These are phyloP conservation scores for Calonectria fujianensis DNA, from an alignment of 2,329 filamentous ascomycete genomes.

Conservation along the genomic window DNA sequence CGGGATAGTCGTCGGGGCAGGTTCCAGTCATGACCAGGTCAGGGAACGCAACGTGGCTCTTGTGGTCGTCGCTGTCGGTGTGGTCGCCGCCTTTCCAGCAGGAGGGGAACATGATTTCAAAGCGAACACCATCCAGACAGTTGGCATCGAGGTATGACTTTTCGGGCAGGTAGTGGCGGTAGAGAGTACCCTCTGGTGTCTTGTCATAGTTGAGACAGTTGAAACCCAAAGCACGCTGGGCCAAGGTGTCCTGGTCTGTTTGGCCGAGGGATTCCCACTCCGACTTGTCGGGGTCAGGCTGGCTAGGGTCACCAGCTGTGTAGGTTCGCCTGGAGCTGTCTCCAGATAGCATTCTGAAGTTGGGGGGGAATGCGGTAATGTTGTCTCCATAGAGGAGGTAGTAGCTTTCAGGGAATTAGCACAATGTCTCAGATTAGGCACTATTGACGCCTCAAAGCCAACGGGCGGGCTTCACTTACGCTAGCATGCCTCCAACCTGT, in stretches of 20 bases:
- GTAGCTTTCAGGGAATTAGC: slow-evolving; percentile 74
- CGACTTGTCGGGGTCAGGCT: slow-evolving; percentile 80
- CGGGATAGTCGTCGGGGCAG: slow-evolving; percentile 82
- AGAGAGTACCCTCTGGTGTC: slow-evolving; percentile 82
- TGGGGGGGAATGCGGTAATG: slow-evolving; percentile 83
- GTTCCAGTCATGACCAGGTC: slow-evolving; percentile 83
- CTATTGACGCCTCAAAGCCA: neutral
- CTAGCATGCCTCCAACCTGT: slow-evolving; percentile 89
- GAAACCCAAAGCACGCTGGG: slow-evolving; percentile 91
- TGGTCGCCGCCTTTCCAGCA: slow-evolving; percentile 89
- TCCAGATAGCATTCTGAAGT: slow-evolving; percentile 90
- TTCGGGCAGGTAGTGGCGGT: slow-evolving; percentile 87
- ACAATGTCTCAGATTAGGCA: neutral
- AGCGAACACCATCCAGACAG: slow-evolving; percentile 86
- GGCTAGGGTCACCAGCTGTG: slow-evolving; percentile 79
- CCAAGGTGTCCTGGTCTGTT: slow-evolving; percentile 80
- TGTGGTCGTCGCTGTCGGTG: slow-evolving; percentile 72
- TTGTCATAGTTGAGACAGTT: slow-evolving; percentile 92
- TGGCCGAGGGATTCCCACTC: slow-evolving; percentile 79
- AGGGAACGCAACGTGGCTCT: slow-evolving; percentile 85
- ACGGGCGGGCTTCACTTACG: slow-evolving; percentile 73
- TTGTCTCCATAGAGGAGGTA: slow-evolving; percentile 84
- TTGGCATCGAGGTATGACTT: slow-evolving; percentile 87
- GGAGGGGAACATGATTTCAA: slow-evolving; percentile 91
- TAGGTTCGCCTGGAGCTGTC: slow-evolving; percentile 81